Evolutionary conservation across 164 flowering plant genomes (phyloP), one percentile per base, ranked within the genome.

Genomic region (Magnolia sinica): DNA sequence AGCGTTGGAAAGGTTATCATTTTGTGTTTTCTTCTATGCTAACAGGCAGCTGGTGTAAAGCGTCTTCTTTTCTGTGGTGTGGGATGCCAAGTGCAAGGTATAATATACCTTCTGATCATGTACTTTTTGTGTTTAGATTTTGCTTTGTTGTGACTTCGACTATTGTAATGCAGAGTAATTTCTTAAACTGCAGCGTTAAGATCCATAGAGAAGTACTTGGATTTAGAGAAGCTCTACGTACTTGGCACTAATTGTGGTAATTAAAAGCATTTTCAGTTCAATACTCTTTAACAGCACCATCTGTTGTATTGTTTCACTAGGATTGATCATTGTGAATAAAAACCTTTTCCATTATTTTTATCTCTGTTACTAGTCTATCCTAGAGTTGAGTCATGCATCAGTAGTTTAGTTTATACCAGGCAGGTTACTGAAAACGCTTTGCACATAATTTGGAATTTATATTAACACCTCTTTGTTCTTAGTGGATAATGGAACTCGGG

Each of bases 81-180:
- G 77, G 99, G 98, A 74, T 95, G 99, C 87, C 98, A 95, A 87
- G 98, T 92, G 77, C 98, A 95, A 89, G 98, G 99, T 95, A 81
- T 76, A 74, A 18, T 71, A 45, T 74, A 11, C 50, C 6, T 50
- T 72, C 68, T 69, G 64, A 59, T 68, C 61, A 76, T 24, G 49
- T 4, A 11, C 50, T 77, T 77, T 76, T 18, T 22, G 27, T 70
- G 69, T 74, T 58, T 6, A 29, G 76, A 61, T 4, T 64, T 75
- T 78, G 70, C 86, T 63, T 81, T 75, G 58, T 83, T 80, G 77
- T 91, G 93, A 91, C 91, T 85, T 83, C 79, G 81, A 85, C 79
- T 77, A 81, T 81, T 81, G 83, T 90, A 89, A 92, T 91, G 94
- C 94, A 92, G 94, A 84, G 72, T 89, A 81, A 84, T 90, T 88